Evolutionary conservation across 83 land plant genomes (phyloP), one percentile per base, ranked within the genome.

Genomic region (Thuja plicata): DNA sequence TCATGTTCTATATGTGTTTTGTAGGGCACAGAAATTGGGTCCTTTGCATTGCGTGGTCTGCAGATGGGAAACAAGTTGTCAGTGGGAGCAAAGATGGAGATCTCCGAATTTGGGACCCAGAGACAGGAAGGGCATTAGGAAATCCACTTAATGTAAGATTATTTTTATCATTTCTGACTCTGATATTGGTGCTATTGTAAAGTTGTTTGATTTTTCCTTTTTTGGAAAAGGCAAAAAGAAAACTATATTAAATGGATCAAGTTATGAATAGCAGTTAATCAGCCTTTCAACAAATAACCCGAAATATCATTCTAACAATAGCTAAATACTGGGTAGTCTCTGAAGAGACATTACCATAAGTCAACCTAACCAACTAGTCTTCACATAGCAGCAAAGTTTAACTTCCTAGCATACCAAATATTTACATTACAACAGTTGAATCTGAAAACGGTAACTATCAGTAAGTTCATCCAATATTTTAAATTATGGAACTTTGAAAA

Each of bases 1-100:
- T 43, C 3, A 6, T 86, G n/a, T 50, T 84, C n/a, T 15, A 43
- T 24, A 43, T 24, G 3, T 89, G 60, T 90, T 86, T 48, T 89
- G 82, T 85, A 98, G 99, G 99, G 38, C 99, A 98, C 89, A 97
- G 92, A 88, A 96, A 95, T 91, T 98, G 99, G 99, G 99, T 98
- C 78, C 99, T 98, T 79, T 94, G 94, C 90, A 96, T 98, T 89
- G 94, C 98, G 45, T 98, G 99, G 99, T 96, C 99, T 62, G 97
- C 99, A 0, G 99, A 98, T 96, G 96, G 99, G 13, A 94, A 94
- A 85, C 91, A 94, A 86, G 96, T 98, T 87, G 99, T 94, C 3
- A 98, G 99, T 91, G 99, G 99, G 83, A 95, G 99, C 91, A 98
- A 94, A 88, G 92, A 96, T 74, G 99, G 99, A 86, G 99, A 95